Percentiles rank a stretch among this genome's conserved stretches.
Conservation (phyloP, 441 rosid genomes). For the Dalechampia spathulata region DNA sequence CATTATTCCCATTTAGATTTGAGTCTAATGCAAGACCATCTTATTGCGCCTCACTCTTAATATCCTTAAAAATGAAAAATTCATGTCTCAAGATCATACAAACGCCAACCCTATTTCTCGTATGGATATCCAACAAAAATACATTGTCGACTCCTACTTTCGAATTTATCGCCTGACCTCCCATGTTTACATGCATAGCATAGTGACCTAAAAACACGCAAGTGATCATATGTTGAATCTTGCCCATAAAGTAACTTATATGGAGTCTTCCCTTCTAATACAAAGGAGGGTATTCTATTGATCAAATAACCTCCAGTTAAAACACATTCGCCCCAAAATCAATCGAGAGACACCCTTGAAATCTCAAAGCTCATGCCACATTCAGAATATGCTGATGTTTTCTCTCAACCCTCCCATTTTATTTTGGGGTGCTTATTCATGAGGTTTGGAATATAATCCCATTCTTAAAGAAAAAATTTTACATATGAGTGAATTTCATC, state of each 20-base stretch:
- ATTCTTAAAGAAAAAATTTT: too few relatives aligned
- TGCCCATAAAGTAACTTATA: not conserved
- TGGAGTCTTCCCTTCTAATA: not conserved
- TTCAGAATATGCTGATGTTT: too few relatives aligned
- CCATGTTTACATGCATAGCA: not conserved
- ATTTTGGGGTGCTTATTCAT: too few relatives aligned
- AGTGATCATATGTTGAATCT: not conserved
- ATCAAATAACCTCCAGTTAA: not conserved
- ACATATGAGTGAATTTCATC: too few relatives aligned
- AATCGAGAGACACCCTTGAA: not conserved
- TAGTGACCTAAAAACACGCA: too few relatives aligned
- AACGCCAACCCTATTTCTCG: not conserved
- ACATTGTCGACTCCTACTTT: not conserved
- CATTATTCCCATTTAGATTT: not conserved
- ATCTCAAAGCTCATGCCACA: too few relatives aligned
- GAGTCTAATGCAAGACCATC: not conserved
- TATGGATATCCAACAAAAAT: conserved; percentile 8
- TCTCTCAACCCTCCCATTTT: too few relatives aligned
- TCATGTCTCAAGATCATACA: not conserved
- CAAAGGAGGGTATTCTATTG: not conserved
- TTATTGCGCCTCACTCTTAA: not conserved
- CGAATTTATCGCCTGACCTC: not conserved
- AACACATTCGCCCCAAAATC: not conserved
- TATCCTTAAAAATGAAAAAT: not conserved
- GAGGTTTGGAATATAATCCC: too few relatives aligned